Base-by-base conservation (phyloP, 257 asterid genomes). In the Linderniella brevidens region DNA sequence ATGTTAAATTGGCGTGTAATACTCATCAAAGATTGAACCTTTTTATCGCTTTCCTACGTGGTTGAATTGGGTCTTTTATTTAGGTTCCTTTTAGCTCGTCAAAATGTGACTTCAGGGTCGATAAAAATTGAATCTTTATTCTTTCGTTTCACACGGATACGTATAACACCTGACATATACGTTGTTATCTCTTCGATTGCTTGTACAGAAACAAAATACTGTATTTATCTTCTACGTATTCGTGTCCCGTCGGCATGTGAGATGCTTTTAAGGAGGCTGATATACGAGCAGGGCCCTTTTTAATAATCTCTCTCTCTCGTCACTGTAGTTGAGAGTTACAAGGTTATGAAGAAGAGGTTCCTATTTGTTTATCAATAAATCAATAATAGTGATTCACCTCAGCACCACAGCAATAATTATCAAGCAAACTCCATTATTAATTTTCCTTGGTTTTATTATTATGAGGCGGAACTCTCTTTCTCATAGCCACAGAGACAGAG, bases 251-350 rank as follows among this genome's bases (percentile, higher is more conserved):
- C 68, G 64, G 61, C 78, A 73, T 70, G 90, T 80, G 93, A 64
- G 77, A 62, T 75, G 80, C 92, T 67, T 75, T 75, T 40, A 71
- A 55, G 69, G 77, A 65, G 78, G 69, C 58, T 72, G 68, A 62
- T 73, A 62, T 73, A 63, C 64, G 44, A 54, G 9, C 13, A 54
- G 57, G 79, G 70, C 61, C 72, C 68, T 58, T 66, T 60, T 66
- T 71, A 47, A 42, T 44, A 43, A 3, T 54, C 61, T 62, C 62
- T 62, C 64, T 48, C 58, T 52, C 58, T 39, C 71, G 66, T 46
- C 56, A 41, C 71, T 59, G 67, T 64, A 53, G 67, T 64, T 53
- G 63, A 49, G 72, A 54, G 61, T 67, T 61, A 49, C 66, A 47
- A 60, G 69, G 66, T 41, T 37, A 52, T 58, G 69, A 58, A 3